phyloP scores from a whole-genome alignment of 164 flowering plant genomes.

The Magnolia changhungtana region DNA sequence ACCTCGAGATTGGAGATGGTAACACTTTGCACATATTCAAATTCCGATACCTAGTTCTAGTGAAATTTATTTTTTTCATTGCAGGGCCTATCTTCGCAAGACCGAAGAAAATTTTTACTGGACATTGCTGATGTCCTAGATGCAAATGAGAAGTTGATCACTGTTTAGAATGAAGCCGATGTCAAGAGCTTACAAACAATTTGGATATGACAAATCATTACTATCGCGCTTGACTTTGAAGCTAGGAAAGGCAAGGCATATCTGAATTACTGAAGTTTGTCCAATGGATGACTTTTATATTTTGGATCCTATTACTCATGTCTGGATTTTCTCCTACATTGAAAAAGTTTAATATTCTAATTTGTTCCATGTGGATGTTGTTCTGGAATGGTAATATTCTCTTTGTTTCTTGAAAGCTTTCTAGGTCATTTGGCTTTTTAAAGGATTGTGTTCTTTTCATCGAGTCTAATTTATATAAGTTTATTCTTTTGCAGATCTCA shows the following conservation, averaged over 20 bases:
- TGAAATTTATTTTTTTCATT: too few species aligned
- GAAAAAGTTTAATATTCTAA: background rate
- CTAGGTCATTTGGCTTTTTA: background rate
- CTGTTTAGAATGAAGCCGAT: conserved; percentile 76
- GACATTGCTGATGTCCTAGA: conserved; percentile 51
- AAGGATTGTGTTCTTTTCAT: background rate
- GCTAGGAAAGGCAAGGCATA: conserved; percentile 70
- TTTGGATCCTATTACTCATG: too few species aligned
- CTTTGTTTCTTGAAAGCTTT: background rate
- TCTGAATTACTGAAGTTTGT: background rate
- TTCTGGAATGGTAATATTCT: background rate
- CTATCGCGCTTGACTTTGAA: conserved; percentile 74
- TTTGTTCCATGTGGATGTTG: background rate
- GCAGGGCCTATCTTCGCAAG: too few species aligned
- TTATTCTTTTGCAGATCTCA: conserved; percentile 20
- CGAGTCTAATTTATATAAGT: background rate
- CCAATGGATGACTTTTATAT: background rate
- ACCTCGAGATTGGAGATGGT: too few species aligned
- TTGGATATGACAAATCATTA: conserved; percentile 79
- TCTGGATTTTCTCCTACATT: background rate
- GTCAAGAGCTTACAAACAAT: too few species aligned
- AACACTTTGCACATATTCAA: too few species aligned
- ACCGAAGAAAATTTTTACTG: conserved; percentile 56
- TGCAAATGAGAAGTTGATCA: conserved; percentile 47
- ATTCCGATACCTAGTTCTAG: too few species aligned